Evolutionary conservation across 345 rosid species (phyloP), one percentile per base, ranked within the genome.

Genomic region (Populus nigra): DNA sequence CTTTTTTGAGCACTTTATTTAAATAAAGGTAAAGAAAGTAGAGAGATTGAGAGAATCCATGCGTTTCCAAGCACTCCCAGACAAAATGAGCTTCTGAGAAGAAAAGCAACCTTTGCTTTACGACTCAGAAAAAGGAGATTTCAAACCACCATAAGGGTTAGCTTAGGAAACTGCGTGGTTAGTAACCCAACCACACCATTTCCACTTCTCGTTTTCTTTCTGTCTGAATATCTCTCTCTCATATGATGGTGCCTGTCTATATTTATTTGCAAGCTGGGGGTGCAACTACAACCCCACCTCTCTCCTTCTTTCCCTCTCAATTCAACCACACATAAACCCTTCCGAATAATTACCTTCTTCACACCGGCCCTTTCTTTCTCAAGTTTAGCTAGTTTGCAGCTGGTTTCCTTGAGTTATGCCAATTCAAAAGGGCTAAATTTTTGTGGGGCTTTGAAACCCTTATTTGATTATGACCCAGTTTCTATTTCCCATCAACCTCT

Each of bases 81-180:
- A 90, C 91, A 90, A 90, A 88, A 80, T 71, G 87, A 86, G 86
- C 76, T 86, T 88, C 93, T 88, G 94, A 89, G 84, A 81, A 84
- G 91, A 86, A 89, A 87, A 88, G 89, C 85, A 88, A 88, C 81
- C 66, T 86, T 79, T 87, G 91, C 91, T 89, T 90, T 90, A 83
- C 82, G 90, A 88, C 92, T 86, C 86, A 88, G 90, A 69, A 89
- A 90, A 92, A 89, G 86, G 90, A 88, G 84, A 82, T 86, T 87
- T 88, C 90, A 88, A 86, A 87, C 76, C 80, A 79, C 86, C 79
- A 72, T 74, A 65, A 85, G 83, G 88, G 82, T 80, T 87, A 73
- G 86, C 88, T 76, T 88, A 82, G 89, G 89, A 86, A 87, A 86
- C 83, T 83, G 84, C 84, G 83, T 83, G 86, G 88, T 77, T 76